Conservation (phyloP, 169 alveolate genomes). For the Eimeria tenella region DNA sequence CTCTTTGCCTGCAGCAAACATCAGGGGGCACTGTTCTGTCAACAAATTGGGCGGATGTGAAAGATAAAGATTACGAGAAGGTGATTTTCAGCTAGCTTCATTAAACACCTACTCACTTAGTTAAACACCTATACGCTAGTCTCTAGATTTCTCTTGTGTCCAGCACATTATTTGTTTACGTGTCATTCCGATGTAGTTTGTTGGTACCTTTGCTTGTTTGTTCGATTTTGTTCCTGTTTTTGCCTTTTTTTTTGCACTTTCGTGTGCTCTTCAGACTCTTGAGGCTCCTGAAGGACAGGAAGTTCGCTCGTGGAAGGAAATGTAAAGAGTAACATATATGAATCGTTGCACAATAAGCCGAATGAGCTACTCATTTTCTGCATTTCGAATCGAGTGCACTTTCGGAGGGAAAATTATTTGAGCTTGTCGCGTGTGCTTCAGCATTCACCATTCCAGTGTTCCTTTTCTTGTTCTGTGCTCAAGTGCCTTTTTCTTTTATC, state of each 20-base stretch:
- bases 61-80: conserved; percentile 92
- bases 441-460: not conserved
- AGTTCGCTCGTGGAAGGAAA: conserved; percentile 73
- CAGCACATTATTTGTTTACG: not conserved
- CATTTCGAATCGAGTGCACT: too few species aligned
- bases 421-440: too few species aligned
- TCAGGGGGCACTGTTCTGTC: conserved; percentile 86
- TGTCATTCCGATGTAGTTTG: not conserved
- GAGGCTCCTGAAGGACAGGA: conserved; percentile 76
- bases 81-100: conserved; percentile 71
- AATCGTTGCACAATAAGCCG: too few species aligned
- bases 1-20: conserved; percentile 82
- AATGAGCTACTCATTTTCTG: too few species aligned
- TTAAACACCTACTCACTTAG: too few species aligned
- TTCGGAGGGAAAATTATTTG: too few species aligned
- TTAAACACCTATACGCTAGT: too few species aligned
- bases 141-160: not conserved
- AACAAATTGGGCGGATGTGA: conserved; percentile 95
- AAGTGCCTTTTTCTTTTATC: not conserved
- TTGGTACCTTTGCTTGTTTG: not conserved
- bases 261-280: conserved; percentile 22
- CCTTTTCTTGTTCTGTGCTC: not conserved
- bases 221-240: not conserved
- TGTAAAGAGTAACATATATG: too few species aligned
- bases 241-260: not conserved